Percentiles rank a stretch among this genome's conserved stretches.
phyloP scores from a whole-genome alignment of 2,329 filamentous ascomycete genomes.

The Neopestalotiopsis sp. region DNA sequence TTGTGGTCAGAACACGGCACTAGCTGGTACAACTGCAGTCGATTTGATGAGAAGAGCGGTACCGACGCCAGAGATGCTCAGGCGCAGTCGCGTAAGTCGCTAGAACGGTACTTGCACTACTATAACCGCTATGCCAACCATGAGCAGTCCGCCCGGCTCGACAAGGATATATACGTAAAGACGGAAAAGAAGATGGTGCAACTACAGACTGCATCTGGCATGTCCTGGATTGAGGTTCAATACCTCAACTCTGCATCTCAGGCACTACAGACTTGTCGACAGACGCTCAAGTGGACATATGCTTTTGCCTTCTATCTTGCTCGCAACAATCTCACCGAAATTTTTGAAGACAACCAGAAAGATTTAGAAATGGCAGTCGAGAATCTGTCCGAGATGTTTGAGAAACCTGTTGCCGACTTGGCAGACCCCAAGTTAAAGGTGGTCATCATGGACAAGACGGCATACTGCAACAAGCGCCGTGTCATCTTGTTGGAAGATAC shows the following conservation, averaged over 20 bases:
- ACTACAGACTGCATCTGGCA: conserved; percentile 88
- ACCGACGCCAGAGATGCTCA: conserved; percentile 89
- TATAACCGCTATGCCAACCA: conserved; percentile 99
- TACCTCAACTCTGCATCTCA: conserved; percentile 94
- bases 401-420: conserved; percentile 90
- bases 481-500: conserved; percentile 92
- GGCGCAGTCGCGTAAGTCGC: conserved; percentile 84
- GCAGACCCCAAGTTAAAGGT: conserved; percentile 90
- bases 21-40: conserved; percentile 99
- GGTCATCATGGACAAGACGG: conserved; percentile 98
- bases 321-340: conserved; percentile 92
- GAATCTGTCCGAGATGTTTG: conserved; percentile 97
- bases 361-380: conserved; percentile 97
- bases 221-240: conserved; percentile 99
- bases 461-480: conserved; percentile 92
- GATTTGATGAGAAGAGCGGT: conserved; percentile 95
- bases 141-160: conserved; percentile 94
- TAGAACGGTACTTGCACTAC: conserved; percentile 98
- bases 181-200: conserved; percentile 99
- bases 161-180: conserved; percentile 94
- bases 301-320: conserved; percentile 98
- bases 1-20: conserved; percentile 98
- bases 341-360: conserved; percentile 99
- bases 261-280: conserved; percentile 93
- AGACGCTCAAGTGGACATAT: conserved; percentile 99